Conservation (phyloP, 2,329 filamentous ascomycete genomes). For the Diaporthe vexans region DNA sequence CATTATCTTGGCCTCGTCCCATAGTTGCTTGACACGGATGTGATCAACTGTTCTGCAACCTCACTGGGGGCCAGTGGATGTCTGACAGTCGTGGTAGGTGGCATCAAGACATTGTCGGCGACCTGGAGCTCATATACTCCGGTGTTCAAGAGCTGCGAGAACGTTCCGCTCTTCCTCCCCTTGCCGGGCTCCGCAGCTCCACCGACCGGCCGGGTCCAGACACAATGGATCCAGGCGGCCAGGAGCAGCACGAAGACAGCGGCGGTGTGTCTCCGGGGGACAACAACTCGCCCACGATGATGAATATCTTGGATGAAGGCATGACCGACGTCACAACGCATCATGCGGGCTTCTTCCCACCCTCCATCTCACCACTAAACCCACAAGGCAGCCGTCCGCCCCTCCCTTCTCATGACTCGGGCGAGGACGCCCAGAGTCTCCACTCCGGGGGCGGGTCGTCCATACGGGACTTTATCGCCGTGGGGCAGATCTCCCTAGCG, state of each 20-base stretch:
- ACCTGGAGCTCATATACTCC: constrained; percentile 45
- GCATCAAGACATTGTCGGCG: constrained; percentile 35
- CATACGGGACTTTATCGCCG: constrained; percentile 52
- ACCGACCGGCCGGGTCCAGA: constrained; percentile 32
- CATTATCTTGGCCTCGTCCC: not conserved
- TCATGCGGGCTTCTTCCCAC: not conserved
- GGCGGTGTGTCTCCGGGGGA: constrained; percentile 41
- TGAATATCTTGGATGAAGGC: constrained; percentile 50
- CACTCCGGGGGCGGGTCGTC: constrained; percentile 11
- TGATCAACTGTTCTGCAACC: not conserved
- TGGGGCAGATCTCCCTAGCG: constrained; percentile 58
- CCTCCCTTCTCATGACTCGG: constrained; percentile 21
- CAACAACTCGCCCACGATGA: constrained; percentile 45
- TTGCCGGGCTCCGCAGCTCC: constrained; percentile 42
- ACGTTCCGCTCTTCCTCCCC: constrained; percentile 42
- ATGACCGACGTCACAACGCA: constrained; percentile 56
- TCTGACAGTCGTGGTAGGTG: constrained; percentile 20
- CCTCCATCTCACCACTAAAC: constrained; percentile 50
- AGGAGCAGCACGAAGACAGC: constrained; percentile 37
- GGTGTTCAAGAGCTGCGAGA: constrained; percentile 44
- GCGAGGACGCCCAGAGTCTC: constrained; percentile 25
- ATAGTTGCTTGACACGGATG: too few relatives aligned
- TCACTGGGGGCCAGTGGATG: not conserved
- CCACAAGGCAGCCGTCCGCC: constrained; percentile 35
- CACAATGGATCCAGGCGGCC: constrained; percentile 22